A percentile compares a stretch with the other conserved stretches of the same genome.
These are phyloP conservation scores for Coemansia sp. DNA, from an alignment of 192 early-diverging fungal genomes.

Conservation along the genomic window DNA sequence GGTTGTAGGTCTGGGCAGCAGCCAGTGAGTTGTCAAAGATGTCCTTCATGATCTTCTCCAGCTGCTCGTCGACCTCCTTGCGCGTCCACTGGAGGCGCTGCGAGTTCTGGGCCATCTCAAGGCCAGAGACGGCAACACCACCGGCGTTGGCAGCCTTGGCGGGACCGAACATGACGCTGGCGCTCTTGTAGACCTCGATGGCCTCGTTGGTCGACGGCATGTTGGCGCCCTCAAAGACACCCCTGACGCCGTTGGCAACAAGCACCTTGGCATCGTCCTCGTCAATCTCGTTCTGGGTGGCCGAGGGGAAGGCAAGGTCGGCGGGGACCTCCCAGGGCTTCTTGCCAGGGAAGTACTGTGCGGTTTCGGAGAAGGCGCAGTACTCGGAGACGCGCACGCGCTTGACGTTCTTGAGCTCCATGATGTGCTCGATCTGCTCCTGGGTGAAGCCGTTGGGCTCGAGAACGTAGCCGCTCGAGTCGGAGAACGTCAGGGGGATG, in stretches of 20 bases:
- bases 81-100: constrained; percentile 59
- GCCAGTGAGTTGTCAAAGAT: constrained; percentile 58
- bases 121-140: constrained; percentile 58
- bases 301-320: constrained; percentile 59
- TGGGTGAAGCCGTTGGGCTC: constrained; percentile 56
- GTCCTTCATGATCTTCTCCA: constrained; percentile 59
- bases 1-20: constrained; percentile 48
- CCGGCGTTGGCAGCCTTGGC: constrained; percentile 62
- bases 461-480: constrained; percentile 56
- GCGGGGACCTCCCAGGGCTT: constrained; percentile 56
- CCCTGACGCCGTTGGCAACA: constrained; percentile 53
- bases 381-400: constrained; percentile 57
- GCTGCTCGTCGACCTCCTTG: constrained; percentile 55
- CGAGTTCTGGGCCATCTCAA: constrained; percentile 63
- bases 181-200: constrained; percentile 56
- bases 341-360: constrained; percentile 57
- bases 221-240: constrained; percentile 60
- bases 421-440: constrained; percentile 54
- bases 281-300: constrained; percentile 61
- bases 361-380: constrained; percentile 50
- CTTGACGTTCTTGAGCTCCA: constrained; percentile 58
- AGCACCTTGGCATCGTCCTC: constrained; percentile 57
- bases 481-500: constrained; percentile 56
- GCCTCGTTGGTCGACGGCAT: constrained; percentile 60
- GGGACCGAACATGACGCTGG: constrained; percentile 53